phyloP scores from a whole-genome alignment of 148 eudicot species.

The Rhododendron mucronatum region DNA sequence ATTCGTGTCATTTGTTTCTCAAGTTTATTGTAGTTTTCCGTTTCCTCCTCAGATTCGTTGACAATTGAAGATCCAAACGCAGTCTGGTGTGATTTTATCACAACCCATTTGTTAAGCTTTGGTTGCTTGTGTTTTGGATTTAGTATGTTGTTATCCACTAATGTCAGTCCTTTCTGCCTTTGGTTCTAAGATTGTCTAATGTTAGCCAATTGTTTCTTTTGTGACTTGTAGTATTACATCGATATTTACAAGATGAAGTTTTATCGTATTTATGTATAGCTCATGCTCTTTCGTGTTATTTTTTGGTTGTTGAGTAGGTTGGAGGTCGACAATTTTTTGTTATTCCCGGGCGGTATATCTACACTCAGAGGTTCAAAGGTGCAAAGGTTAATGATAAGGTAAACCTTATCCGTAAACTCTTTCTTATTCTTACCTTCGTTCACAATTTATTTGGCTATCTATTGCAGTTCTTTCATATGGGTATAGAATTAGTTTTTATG shows the following conservation, averaged over 20 bases:
- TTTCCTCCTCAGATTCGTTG: background rate
- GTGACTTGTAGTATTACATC: background rate
- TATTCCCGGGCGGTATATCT: slow-evolving; percentile 74
- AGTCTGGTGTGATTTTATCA: background rate
- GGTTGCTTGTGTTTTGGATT: background rate
- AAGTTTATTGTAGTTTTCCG: background rate
- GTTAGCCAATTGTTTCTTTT: background rate
- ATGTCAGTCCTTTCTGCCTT: background rate
- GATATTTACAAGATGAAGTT: background rate
- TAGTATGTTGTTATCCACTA: background rate
- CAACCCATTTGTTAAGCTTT: background rate
- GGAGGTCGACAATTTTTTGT: slow-evolving; percentile 90
- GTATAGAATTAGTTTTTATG: background rate
- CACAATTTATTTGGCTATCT: background rate
- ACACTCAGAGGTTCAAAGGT: slow-evolving; percentile 77
- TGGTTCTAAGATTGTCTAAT: background rate
- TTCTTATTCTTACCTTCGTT: background rate
- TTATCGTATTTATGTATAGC: background rate
- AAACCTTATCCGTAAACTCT: slow-evolving; percentile 10
- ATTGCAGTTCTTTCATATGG: background rate
- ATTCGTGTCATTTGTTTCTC: background rate
- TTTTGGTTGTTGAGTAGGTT: slow-evolving; percentile 37
- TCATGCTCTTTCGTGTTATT: background rate
- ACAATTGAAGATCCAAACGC: background rate
- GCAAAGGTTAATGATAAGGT: slow-evolving; percentile 90